Evolutionary conservation across 805 yeast species (phyloP), one percentile per base, ranked within the genome.

Genomic region (Candida xiaguanensis): DNA sequence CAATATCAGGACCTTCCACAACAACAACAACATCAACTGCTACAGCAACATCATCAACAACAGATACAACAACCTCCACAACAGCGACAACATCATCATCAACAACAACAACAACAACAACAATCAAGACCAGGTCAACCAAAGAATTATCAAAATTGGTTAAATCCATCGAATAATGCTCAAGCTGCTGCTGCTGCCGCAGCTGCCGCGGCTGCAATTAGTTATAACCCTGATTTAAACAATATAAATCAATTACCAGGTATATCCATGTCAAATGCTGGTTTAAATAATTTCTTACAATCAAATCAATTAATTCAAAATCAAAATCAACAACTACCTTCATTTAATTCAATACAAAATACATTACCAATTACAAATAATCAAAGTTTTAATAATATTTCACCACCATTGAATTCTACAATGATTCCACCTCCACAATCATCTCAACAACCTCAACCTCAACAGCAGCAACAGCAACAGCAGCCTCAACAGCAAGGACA

Each of bases 271-370:
- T 11, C 34, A 4, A 32, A 22, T 26, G 26, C 34, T 12, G 22
- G 14, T 13, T 28, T 17, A 5, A 39, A 17, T 23, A 31, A 30
- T 23, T 34, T 46, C 51, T 30, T 41, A 46, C 27, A 42, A 44
- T n/a, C 61, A 3, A 46, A 42, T 32, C 57, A 51, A 32, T 56
- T 47, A 39, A 50, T 53, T 23, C 62, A 56, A 30, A 55, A 52
- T 40, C 63, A 56, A 40, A 49, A 40, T 39, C 66, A 61, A 32
- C 67, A 59, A 43, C 42, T 63, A 7, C 69, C 69, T 4, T 57
- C 67, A 4, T 61, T 63, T 43, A 62, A 61, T 42, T 44, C 59
- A n/a, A 59, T 62, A 31, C 67, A 61, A 39, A 59, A 34, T 46
- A 59, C 53, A 29, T 43, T 62, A n/a, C 62, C 67, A 2, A 32